Percentiles rank a stretch among this genome's conserved stretches.
These are phyloP conservation scores for Fagus crenata DNA, from an alignment of 306 rosid genomes.

Conservation along the genomic window DNA sequence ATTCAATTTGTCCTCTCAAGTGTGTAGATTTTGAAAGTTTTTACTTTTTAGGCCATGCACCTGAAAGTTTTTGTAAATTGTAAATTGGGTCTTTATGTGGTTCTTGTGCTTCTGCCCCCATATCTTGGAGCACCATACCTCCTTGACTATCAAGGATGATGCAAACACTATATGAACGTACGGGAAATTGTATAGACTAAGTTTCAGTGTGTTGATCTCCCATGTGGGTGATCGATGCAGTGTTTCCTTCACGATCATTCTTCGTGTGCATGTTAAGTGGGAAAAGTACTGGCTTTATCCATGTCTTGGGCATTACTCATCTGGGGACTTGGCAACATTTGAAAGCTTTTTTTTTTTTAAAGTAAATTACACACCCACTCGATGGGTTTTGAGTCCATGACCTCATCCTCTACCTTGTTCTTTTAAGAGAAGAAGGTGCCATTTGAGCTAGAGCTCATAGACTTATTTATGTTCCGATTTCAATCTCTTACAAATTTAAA, in stretches of 20 bases:
- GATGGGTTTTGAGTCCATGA: too few relatives aligned
- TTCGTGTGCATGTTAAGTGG: too few relatives aligned
- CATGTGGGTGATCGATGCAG: neutral
- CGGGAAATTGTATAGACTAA: neutral
- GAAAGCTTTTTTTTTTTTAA: neutral
- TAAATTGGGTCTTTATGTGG: neutral
- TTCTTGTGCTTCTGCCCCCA: neutral
- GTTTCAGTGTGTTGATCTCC: neutral
- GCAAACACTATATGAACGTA: neutral
- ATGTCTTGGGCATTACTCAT: neutral
- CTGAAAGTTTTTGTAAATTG: neutral
- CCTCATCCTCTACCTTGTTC: too few relatives aligned
- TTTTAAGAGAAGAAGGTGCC: too few relatives aligned
- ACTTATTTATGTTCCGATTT: too few relatives aligned
- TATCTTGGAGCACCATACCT: neutral
- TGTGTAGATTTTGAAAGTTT: conserved; percentile 16
- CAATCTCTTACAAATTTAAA: neutral
- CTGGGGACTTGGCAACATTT: neutral
- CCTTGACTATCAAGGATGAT: neutral
- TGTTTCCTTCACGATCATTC: neutral
- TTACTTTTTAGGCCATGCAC: neutral
- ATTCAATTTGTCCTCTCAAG: conserved; percentile 5
- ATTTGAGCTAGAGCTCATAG: too few relatives aligned
- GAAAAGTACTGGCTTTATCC: too few relatives aligned
- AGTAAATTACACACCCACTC: too few relatives aligned